Base-by-base conservation (phyloP, 1,284 basidiomycete genomes). In the Clitocybe nebularis region DNA sequence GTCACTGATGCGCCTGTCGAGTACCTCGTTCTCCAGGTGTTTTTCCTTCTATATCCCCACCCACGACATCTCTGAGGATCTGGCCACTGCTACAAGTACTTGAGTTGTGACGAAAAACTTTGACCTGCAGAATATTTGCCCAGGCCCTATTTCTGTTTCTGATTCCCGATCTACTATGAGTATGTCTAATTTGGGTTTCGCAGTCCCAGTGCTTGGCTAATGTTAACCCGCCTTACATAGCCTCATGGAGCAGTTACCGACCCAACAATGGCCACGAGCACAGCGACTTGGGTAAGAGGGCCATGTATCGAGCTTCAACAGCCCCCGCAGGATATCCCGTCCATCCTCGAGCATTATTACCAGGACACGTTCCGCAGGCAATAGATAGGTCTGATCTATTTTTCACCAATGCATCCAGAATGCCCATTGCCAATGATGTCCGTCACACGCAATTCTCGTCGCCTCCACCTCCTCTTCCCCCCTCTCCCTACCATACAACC, bases 281-380 rank as follows among this genome's bases (percentile, higher is more conserved):
- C 43, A 26, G 25, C 24, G 32, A 35, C n/a, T n/a, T n/a, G n/a
- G n/a, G n/a, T n/a, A n/a, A n/a, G 21, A 43, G 42, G 13, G 21
- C 37, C 39, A 43, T 26, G 28, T 32, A 44, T 45, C 51, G 53
- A 16, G 45, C 51, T 22, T 44, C 49, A 11, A 53, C 53, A 7
- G 44, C 48, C n/a, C 49, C 55, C 16, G 41, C 47, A 23, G 40
- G 30, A n/a, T 48, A 36, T 23, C 47, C 53, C 17, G 23, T 43
- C 1, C 44, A 51, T 44, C 52, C 54, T 36, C 39, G 47, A 36
- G 43, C 50, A 1, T 51, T 55, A 2, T 48, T 54, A 46, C 53
- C 57, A 40, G 55, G 53, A 3, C 43, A 46, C 9, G 39, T 35
- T 4, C 49, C 49, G 26, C 39, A 48, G 4, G 17, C 45, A 5